Base-by-base conservation (phyloP, 257 asterid species). In the Sherardia arvensis region DNA sequence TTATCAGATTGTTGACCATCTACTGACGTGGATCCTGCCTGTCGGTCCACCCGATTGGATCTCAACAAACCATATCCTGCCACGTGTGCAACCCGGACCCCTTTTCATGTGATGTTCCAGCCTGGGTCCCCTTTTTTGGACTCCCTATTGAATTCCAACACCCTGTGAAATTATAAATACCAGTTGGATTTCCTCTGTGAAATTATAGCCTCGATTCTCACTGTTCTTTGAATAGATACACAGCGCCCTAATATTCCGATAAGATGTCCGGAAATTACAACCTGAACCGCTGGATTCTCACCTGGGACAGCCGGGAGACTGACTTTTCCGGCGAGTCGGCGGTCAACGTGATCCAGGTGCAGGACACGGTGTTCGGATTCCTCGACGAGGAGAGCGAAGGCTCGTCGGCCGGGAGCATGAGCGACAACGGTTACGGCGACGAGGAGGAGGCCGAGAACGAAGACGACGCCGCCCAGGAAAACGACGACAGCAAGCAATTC, bases 401-500 rank as follows among this genome's bases (percentile, higher is more conserved):
- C 5, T 43, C 51, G 7, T 43, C 51, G 51, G 51, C 51, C 51
- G 51, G 51, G 0, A 43, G 51, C 51, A 7, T 43, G 51, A 43
- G 51, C 21, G 51, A 43, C 51, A 43, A 17, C 51, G 51, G 51
- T 43, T 43, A 43, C 51, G 51, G 51, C 7, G 51, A 43, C n/a
- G 84, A 73, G 1, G 69, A 75, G 0, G 74, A 63, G 12, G 60
- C 38, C 1, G 73, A 36, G 14, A 64, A 30, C 0, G 72, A 26
- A 11, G 33, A 63, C 22, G 36, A 22, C 33, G 43, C 21, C 29
- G 43, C 21, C 29, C 59, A 54, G 33, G 40, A 6, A 27, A 38
- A 4, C 4, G 79, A 70, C 18, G 74, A 67, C 15, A 66, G 54
- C 9, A 79, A 73, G 71, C 54, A 23, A 0, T 79, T 73, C 23